Conservation (phyloP, 352 stramenopile species). For the Phytophthora tentaculata region DNA sequence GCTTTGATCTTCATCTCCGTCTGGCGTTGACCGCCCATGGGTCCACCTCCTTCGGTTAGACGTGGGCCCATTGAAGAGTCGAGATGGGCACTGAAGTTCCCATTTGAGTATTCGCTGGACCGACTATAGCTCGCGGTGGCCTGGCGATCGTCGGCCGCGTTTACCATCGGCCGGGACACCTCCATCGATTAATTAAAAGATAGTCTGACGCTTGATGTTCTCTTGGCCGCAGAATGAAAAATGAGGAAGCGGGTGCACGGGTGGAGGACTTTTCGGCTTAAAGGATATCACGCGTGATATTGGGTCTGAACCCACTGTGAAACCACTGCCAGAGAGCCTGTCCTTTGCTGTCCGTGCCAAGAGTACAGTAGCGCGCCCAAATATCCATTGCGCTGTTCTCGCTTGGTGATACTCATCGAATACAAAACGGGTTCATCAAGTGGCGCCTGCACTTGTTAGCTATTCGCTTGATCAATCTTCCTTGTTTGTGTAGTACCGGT, state of each 20-base stretch:
- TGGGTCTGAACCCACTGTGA: slow-evolving; percentile 1
- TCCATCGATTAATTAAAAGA: slow-evolving; percentile 17
- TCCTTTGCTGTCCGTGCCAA: background rate
- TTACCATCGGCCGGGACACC: slow-evolving; percentile 16
- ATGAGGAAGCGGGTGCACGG: slow-evolving; percentile 1
- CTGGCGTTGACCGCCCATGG: slow-evolving; percentile 30
- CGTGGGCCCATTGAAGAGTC: slow-evolving; percentile 29
- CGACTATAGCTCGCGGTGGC: slow-evolving; percentile 4
- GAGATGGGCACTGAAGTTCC: slow-evolving; percentile 27
- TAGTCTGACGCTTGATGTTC: background rate
- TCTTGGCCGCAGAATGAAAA: slow-evolving; percentile 17
- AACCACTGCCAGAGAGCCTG: background rate
- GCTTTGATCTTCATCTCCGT: slow-evolving; percentile 69
- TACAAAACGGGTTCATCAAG: too few relatives aligned
- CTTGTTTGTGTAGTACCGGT: too few relatives aligned
- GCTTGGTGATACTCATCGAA: too few relatives aligned
- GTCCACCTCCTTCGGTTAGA: slow-evolving; percentile 34
- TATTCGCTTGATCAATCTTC: too few relatives aligned
- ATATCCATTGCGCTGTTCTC: background rate
- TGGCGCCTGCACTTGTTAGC: too few relatives aligned
- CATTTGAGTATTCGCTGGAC: slow-evolving; percentile 31
- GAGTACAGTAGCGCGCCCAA: background rate
- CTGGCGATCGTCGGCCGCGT: slow-evolving; percentile 3
- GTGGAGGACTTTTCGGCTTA: background rate
- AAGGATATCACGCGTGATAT: slow-evolving; percentile 1